Base-by-base conservation (phyloP, 1,284 basidiomycete species). In the Leccinum fallax region DNA sequence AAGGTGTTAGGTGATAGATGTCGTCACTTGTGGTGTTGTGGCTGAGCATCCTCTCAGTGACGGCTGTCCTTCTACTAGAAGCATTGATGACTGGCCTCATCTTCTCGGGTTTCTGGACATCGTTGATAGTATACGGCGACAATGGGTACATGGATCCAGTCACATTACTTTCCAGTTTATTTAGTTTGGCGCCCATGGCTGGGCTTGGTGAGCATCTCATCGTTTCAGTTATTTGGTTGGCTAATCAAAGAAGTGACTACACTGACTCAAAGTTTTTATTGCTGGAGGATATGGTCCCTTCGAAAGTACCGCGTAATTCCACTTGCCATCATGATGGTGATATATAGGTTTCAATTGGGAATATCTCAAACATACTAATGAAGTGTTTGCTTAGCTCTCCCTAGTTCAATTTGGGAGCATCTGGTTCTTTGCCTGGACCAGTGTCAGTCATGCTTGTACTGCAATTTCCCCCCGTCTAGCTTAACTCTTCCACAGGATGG, bases 211-310 rank as follows among this genome's bases (percentile, higher is more conserved):
- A 21, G 46, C 11, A 48, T 24, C 19, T 19, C 13, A 24, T 48
- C 8, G 46, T 19, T 11, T 48, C 10, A 24, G 5, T 21, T 9
- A 48, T 15, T 64, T 21, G 68, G 70, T 10, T 24, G 46, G 46
- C n/a, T 48, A 24, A 48, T 24, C 19, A 13, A 5, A 48, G 19
- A 48, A 48, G 46, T 13, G 21, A 24, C 46, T 24, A 48, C 46
- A 11, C 11, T 48, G 5, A 48, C 46, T 21, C 46, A 48, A 7
- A 6, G 46, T 13, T 48, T 48, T 24, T 48, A 48, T 7, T 48
- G 46, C 21, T 48, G 21, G 21, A 21, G 46, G 46, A 24, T 48
- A 48, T 13, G 19, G 21, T 11, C n/a, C 46, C 21, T 48, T 48
- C 11, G 1, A 24, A 48, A 8, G 21, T 19, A 0, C 46, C 11